These are phyloP conservation scores for Podospora australis DNA, from an alignment of 495 filamentous ascomycete genomes.

Conservation along the genomic window DNA sequence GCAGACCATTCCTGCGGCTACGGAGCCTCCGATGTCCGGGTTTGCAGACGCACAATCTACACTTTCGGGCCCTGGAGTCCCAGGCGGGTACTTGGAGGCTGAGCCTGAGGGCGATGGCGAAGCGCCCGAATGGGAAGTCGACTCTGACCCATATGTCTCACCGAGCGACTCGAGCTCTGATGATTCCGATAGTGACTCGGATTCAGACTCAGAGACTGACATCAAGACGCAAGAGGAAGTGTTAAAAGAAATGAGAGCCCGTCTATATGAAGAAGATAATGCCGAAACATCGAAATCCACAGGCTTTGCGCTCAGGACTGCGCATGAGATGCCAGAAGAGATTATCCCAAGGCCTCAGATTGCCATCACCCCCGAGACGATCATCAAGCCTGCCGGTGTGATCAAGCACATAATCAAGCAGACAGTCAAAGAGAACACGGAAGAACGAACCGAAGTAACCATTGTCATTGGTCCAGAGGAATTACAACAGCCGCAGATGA, in stretches of 20 bases:
- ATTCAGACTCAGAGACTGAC: constrained; percentile 47
- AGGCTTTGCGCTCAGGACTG: constrained; percentile 53
- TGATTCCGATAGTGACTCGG: constrained; percentile 46
- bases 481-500: no score
- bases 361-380: constrained; percentile 64
- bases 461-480: no score
- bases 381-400: constrained; percentile 63
- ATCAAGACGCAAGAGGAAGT: constrained; percentile 70
- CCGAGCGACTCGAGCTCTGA: constrained; percentile 27
- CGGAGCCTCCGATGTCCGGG: no score
- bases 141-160: constrained; percentile 55
- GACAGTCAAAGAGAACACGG: constrained; percentile 52
- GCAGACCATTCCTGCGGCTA: no score
- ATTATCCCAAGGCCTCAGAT: constrained; percentile 67
- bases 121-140: constrained; percentile 49
- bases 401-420: constrained; percentile 67
- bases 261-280: constrained; percentile 60
- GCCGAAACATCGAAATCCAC: constrained; percentile 37
- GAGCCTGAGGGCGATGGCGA: constrained; percentile 23
- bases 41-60: no score
- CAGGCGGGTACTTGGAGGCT: no score
- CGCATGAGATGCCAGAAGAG: constrained; percentile 67
- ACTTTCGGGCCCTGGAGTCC: no score
- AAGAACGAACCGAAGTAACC: no score
- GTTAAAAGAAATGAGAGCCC: constrained; percentile 72